Evolutionary conservation across 2,329 filamentous ascomycete genomes (phyloP).

Genomic region (Paraconiothyrium brasiliense): DNA sequence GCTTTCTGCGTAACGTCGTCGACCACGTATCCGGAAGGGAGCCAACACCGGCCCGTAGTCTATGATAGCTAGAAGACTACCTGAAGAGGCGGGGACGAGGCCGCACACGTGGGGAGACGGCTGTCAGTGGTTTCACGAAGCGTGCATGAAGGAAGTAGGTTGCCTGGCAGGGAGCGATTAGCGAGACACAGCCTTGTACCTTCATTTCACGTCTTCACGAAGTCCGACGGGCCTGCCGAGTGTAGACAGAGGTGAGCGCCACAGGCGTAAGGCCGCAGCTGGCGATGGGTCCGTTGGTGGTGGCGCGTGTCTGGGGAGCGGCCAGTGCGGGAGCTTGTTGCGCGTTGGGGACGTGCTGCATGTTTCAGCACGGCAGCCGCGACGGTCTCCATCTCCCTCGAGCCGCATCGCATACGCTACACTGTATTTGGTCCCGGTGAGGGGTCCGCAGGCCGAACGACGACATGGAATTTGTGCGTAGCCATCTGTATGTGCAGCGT

Average conservation of each 20-base stretch:
- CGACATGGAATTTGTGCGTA: constrained; percentile 13
- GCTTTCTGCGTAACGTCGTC: background rate
- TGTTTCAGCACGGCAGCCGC: constrained; percentile 12
- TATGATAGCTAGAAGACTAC: background rate
- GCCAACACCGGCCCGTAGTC: background rate
- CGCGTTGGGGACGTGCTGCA: background rate
- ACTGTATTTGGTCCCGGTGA: constrained; percentile 18
- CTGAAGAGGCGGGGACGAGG: background rate
- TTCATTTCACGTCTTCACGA: constrained; percentile 9
- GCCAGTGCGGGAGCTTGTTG: constrained; percentile 3
- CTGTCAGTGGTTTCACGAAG: constrained; percentile 7
- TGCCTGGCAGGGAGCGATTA: constrained; percentile 1
- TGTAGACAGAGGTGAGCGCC: background rate
- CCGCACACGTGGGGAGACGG: background rate
- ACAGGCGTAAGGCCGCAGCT: constrained; percentile 1
- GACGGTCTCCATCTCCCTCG: constrained; percentile 5
- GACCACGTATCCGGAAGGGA: background rate
- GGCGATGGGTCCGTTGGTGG: background rate
- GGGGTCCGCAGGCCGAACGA: constrained; percentile 12
- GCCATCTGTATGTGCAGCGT: background rate
- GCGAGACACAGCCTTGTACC: constrained; percentile 10
- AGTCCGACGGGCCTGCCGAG: constrained; percentile 11
- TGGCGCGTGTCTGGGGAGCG: constrained; percentile 4
- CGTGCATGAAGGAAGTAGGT: background rate
- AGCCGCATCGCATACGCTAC: constrained; percentile 5